Percentiles rank a stretch among this genome's conserved stretches.
Conservation (phyloP, 2,329 filamentous ascomycete genomes). For the Scytalidium lignicola region DNA sequence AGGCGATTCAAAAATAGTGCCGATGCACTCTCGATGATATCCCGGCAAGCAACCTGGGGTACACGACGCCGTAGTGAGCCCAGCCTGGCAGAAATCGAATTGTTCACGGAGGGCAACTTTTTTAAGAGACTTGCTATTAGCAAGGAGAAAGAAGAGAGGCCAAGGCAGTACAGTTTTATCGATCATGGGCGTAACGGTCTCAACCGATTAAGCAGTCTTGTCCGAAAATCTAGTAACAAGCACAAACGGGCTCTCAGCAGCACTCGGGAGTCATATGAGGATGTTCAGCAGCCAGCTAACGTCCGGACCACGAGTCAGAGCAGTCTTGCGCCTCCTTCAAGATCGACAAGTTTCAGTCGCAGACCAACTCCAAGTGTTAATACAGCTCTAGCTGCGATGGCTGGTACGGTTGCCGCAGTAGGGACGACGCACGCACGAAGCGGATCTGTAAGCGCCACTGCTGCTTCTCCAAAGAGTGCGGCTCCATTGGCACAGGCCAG, state of each 20-base stretch:
- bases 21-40: slow-evolving; percentile 51
- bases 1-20: slow-evolving; percentile 37
- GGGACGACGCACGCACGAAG: slow-evolving; percentile 50
- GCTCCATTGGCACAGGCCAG: slow-evolving; percentile 31
- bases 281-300: slow-evolving; percentile 22
- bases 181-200: slow-evolving; percentile 32
- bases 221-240: slow-evolving; percentile 25
- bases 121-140: slow-evolving; percentile 57
- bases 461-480: slow-evolving; percentile 43
- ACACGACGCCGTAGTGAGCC: slow-evolving; percentile 59
- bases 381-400: slow-evolving; percentile 52
- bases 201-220: slow-evolving; percentile 22
- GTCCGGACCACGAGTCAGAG: slow-evolving; percentile 27
- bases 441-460: slow-evolving; percentile 52
- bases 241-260: slow-evolving; percentile 24
- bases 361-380: slow-evolving; percentile 53
- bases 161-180: slow-evolving; percentile 49
- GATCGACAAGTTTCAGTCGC: slow-evolving; percentile 43
- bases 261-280: slow-evolving; percentile 19
- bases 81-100: slow-evolving; percentile 52
- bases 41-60: slow-evolving; percentile 63
- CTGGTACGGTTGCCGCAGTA: slow-evolving; percentile 48
- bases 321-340: slow-evolving; percentile 42
- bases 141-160: slow-evolving; percentile 33
- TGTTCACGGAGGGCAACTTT: slow-evolving; percentile 54